Evolutionary conservation across 2,329 filamentous ascomycete genomes (phyloP).

Genomic region (Cladosporium sp.): DNA sequence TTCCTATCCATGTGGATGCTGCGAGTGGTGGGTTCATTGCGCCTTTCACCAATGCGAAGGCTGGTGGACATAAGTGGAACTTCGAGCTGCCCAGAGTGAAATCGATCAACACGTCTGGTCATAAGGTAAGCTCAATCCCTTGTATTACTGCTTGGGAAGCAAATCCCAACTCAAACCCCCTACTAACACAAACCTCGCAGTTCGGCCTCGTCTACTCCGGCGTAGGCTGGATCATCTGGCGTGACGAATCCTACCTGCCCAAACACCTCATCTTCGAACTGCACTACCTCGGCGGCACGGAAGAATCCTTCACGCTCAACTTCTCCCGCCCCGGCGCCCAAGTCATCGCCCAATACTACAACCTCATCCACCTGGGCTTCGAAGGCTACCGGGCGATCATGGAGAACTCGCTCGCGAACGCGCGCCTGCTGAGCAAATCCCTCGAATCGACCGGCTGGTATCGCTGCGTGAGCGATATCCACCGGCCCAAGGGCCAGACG

Average conservation of each 20-base stretch:
- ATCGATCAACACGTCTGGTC: conserved; percentile 62
- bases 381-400: conserved; percentile 59
- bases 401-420: conserved; percentile 63
- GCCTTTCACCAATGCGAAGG: conserved; percentile 54
- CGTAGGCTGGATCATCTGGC: conserved; percentile 67
- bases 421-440: conserved; percentile 57
- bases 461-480: conserved; percentile 60
- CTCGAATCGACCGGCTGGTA: conserved; percentile 65
- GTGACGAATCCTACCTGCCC: conserved; percentile 60
- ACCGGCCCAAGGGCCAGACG: conserved; percentile 48
- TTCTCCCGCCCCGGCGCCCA: conserved; percentile 68
- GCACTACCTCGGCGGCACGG: conserved; percentile 66
- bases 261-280: conserved; percentile 66
- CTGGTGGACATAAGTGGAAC: conserved; percentile 57
- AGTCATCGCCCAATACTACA: conserved; percentile 68
- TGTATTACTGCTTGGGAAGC: no score
- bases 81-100: conserved; percentile 59
- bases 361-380: conserved; percentile 66
- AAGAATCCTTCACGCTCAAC: conserved; percentile 66
- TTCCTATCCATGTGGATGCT: conserved; percentile 64
- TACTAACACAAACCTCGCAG: neutral
- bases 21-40: conserved; percentile 60
- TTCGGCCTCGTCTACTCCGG: conserved; percentile 44
- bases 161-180: no score
- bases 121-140: conserved; percentile 41